phyloP scores from a whole-genome alignment of 768 basidiomycete species.

The Tulasnella sp. region DNA sequence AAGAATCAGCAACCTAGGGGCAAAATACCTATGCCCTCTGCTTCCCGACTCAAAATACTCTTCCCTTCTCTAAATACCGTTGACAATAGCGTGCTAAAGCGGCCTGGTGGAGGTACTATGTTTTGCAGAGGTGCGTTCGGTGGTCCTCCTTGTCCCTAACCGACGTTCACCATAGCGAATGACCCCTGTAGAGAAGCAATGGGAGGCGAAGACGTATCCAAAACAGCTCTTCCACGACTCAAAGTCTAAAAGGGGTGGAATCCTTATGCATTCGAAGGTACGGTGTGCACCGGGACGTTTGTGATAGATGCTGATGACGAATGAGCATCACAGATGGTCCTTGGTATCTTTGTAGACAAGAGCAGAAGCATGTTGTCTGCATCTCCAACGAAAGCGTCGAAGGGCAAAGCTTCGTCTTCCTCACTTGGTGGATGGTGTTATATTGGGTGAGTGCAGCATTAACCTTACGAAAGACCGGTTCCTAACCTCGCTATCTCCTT shows the following conservation, averaged over 20 bases:
- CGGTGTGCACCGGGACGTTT: not conserved
- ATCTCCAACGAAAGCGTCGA: slow-evolving; percentile 19
- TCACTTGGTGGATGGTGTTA: slow-evolving; percentile 26
- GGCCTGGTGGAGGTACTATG: slow-evolving; percentile 74
- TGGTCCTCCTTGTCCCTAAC: too few relatives aligned
- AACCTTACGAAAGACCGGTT: not conserved
- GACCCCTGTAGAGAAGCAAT: slow-evolving; percentile 36
- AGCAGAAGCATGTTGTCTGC: slow-evolving; percentile 18
- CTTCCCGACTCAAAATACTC: slow-evolving; percentile 34
- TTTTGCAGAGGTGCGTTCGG: slow-evolving; percentile 49
- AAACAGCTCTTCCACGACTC: slow-evolving; percentile 63
- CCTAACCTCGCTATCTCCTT: too few relatives aligned
- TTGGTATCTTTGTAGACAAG: slow-evolving; percentile 38
- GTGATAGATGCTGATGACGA: not conserved
- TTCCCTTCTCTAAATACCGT: slow-evolving; percentile 70
- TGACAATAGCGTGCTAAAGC: slow-evolving; percentile 42
- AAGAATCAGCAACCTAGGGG: slow-evolving; percentile 29
- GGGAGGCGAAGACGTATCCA: slow-evolving; percentile 60
- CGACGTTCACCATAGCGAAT: not conserved
- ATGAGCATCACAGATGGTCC: slow-evolving; percentile 50
- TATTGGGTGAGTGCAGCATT: slow-evolving; percentile 21
- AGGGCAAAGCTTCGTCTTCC: slow-evolving; percentile 24
- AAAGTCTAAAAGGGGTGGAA: slow-evolving; percentile 63
- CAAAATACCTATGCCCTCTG: slow-evolving; percentile 10
- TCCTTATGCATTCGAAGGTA: slow-evolving; percentile 92